Percentiles rank a stretch among this genome's conserved stretches.
These are phyloP conservation scores for Trichosporon asahii DNA, from an alignment of 1,284 basidiomycete genomes.

Conservation along the genomic window DNA sequence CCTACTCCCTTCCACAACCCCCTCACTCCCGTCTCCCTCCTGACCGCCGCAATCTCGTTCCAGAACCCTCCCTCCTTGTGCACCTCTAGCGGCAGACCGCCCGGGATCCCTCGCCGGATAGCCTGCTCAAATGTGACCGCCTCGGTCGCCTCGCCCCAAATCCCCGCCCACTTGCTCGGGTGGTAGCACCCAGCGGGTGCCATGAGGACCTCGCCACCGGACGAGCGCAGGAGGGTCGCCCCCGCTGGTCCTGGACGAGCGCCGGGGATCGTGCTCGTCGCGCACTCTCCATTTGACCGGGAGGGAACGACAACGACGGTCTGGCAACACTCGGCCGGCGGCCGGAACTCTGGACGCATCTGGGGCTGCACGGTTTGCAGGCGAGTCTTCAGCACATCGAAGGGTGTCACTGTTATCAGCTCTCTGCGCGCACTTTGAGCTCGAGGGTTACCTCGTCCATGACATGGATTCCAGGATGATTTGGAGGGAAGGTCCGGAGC, in stretches of 20 bases:
- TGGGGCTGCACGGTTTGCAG: constrained; percentile 49
- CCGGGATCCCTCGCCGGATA: constrained; percentile 24
- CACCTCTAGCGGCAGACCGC: background rate
- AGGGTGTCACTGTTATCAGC: constrained; percentile 49
- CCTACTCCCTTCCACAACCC: constrained; percentile 89
- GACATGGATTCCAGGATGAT: no score
- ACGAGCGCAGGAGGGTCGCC: background rate
- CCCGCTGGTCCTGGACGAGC: constrained; percentile 15
- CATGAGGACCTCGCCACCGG: constrained; percentile 5
- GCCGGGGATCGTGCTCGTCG: constrained; percentile 18
- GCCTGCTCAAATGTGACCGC: constrained; percentile 38
- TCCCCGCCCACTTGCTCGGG: constrained; percentile 51
- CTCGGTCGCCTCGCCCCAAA: constrained; percentile 46
- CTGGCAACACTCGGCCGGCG: constrained; percentile 42
- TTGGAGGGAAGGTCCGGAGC: no score
- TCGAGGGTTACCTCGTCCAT: no score
- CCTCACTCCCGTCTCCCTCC: constrained; percentile 67
- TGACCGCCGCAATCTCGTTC: constrained; percentile 74
- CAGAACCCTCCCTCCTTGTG: constrained; percentile 59
- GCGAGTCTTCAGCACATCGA: constrained; percentile 53
- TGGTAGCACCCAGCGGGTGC: constrained; percentile 48
- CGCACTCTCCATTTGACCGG: constrained; percentile 13
- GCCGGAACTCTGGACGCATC: constrained; percentile 21
- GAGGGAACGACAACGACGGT: constrained; percentile 30
- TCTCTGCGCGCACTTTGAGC: background rate